Base-by-base conservation (phyloP, 345 rosid species). In the Eucalyptus caleyi region DNA sequence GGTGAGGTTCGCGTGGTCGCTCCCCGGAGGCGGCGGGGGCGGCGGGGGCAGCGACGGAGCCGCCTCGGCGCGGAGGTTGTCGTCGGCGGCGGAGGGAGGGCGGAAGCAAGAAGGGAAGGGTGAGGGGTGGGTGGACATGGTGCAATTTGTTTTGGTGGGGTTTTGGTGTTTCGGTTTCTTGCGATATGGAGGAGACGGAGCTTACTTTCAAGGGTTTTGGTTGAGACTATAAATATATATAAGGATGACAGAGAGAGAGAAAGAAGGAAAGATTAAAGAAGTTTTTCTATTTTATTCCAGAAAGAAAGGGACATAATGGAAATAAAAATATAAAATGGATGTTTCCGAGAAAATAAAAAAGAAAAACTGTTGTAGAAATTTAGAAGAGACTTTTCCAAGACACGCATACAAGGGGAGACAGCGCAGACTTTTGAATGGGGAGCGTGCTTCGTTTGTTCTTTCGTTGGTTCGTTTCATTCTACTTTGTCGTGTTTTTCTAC, bases 1-100 rank as follows among this genome's bases (percentile, higher is more conserved):
- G 23, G 95, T 94, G 9, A 96, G 95, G 88, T 93, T 92, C 8
- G 95, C 87, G 86, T 94, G 95, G n/a, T 93, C 96, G 59, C 94
- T 85, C 32, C 60, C 60, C 6, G 92, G 88, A 1, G 91, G 89
- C 11, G 93, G 91, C 5, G 92, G 91, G 4, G 94, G 94, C 6
- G 93, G 90, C 2, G 92, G 90, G 4, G 80, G 56, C 1, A 40
- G 90, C 21, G 37, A 91, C 7, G 93, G 93, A 1, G 93, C 90
- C 37, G 86, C 87, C 86, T n/a, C 50, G 24, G 86, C n/a, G 40
- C 80, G 91, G 62, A 87, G 77, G 90, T 81, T 56, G 44, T 62
- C 88, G 62, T 56, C 62, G 30, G 62, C 62, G 77, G 82, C 51
- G 89, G 88, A 14, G 90, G 91, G 4, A 88, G 92, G 95, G 85